These are phyloP conservation scores for Neurospora sp. DNA, from an alignment of 495 filamentous ascomycete genomes.

Conservation along the genomic window DNA sequence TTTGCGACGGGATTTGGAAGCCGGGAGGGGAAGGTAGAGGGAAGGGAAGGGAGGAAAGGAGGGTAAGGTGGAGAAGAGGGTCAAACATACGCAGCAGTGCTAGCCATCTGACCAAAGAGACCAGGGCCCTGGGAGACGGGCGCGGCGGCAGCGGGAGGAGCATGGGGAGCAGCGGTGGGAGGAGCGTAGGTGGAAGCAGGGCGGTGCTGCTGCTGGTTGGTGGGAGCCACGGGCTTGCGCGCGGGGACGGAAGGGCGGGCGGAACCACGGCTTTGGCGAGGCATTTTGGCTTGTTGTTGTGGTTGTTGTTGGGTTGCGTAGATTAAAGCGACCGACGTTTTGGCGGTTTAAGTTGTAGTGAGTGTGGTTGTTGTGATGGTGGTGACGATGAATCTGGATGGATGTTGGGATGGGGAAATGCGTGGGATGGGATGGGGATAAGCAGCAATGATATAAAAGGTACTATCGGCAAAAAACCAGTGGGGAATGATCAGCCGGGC, in stretches of 20 bases:
- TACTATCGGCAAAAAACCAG: neutral
- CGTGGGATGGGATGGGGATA: neutral
- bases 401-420: neutral
- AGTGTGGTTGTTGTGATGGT: neutral
- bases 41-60: neutral
- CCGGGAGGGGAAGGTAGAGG: neutral
- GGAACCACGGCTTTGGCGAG: conserved; percentile 67
- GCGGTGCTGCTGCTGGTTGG: conserved; percentile 51
- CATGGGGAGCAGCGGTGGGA: conserved; percentile 33
- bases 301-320: neutral
- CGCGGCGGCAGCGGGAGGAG: conserved; percentile 38
- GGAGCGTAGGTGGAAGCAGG: conserved; percentile 57
- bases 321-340: conserved; percentile 1
- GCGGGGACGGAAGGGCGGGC: conserved; percentile 60
- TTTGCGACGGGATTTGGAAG: conserved; percentile 2
- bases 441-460: neutral
- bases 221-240: conserved; percentile 42
- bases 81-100: conserved; percentile 65
- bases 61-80: too few species aligned
- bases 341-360: neutral
- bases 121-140: conserved; percentile 51
- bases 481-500: neutral
- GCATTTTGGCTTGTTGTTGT: conserved; percentile 43
- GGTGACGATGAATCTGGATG: neutral
- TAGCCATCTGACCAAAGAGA: conserved; percentile 78